Evolutionary conservation across 2,329 filamentous ascomycete genomes (phyloP).

Genomic region (Trichoderma asperellum): DNA sequence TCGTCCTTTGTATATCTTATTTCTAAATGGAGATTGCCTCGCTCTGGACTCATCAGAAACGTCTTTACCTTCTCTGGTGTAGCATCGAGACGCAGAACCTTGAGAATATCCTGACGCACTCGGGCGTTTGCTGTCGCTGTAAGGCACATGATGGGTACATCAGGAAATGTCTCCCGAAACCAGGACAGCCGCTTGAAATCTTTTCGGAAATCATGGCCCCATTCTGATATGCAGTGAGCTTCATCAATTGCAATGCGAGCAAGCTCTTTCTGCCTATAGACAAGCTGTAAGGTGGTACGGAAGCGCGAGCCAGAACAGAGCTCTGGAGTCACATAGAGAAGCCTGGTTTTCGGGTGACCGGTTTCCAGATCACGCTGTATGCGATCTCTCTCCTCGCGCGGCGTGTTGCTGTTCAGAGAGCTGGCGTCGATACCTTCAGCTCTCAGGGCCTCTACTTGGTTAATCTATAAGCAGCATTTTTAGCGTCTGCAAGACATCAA

Average conservation of each 20-base stretch:
- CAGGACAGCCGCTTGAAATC: conserved; percentile 86
- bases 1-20: conserved; percentile 81
- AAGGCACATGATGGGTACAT: conserved; percentile 88
- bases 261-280: conserved; percentile 82
- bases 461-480: conserved; percentile 62
- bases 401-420: conserved; percentile 84
- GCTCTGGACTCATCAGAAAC: conserved; percentile 82
- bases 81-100: conserved; percentile 69
- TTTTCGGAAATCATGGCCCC: conserved; percentile 96
- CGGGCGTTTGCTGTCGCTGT: conserved; percentile 86
- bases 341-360: conserved; percentile 78
- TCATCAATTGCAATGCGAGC: conserved; percentile 89
- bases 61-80: conserved; percentile 63
- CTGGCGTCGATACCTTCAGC: conserved; percentile 77
- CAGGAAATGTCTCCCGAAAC: conserved; percentile 80
- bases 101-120: conserved; percentile 82
- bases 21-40: conserved; percentile 88
- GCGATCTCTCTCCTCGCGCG: conserved; percentile 62
- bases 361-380: conserved; percentile 84
- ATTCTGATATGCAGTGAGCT: conserved; percentile 96
- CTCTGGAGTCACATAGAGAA: conserved; percentile 94
- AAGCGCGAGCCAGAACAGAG: conserved; percentile 79
- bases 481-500: neutral
- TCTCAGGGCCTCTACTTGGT: conserved; percentile 83
- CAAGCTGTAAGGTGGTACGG: conserved; percentile 70